phyloP scores from a whole-genome alignment of 768 basidiomycete species.

The Tylopilus vinaceipallidus region DNA sequence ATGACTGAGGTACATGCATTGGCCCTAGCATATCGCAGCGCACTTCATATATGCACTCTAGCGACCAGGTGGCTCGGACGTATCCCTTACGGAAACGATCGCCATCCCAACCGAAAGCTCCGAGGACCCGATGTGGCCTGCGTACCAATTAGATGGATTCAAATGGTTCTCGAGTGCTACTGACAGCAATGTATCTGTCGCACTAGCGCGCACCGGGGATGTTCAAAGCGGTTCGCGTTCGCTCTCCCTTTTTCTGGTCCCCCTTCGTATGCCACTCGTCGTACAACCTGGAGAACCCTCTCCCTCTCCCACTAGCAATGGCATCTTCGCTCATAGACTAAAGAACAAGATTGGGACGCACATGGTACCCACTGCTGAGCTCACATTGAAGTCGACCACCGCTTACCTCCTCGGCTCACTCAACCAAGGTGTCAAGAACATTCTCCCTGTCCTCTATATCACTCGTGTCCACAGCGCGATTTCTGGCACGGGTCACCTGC shows the following conservation, averaged over 20 bases:
- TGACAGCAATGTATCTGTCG: slow-evolving; percentile 69
- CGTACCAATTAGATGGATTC: slow-evolving; percentile 63
- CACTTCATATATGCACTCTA: slow-evolving; percentile 19
- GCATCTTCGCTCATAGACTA: slow-evolving; percentile 66
- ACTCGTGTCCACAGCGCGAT: slow-evolving; percentile 69
- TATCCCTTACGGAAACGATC: slow-evolving; percentile 69
- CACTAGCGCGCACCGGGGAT: slow-evolving; percentile 69
- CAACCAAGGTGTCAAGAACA: slow-evolving; percentile 62
- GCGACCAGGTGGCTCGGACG: slow-evolving; percentile 74
- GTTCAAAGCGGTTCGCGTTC: slow-evolving; percentile 54
- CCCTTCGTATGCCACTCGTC: slow-evolving; percentile 53
- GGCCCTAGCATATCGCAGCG: neutral
- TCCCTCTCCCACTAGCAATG: slow-evolving; percentile 55
- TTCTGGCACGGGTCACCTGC: slow-evolving; percentile 52
- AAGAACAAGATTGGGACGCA: slow-evolving; percentile 81
- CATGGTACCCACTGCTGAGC: slow-evolving; percentile 72
- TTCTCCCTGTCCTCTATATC: slow-evolving; percentile 73
- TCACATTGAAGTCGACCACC: slow-evolving; percentile 55
- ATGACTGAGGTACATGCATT: slow-evolving; percentile 63
- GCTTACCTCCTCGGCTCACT: slow-evolving; percentile 61
- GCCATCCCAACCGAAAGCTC: slow-evolving; percentile 41
- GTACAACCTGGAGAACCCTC: slow-evolving; percentile 38
- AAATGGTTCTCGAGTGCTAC: slow-evolving; percentile 88
- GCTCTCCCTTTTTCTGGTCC: slow-evolving; percentile 74
- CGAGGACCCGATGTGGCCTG: slow-evolving; percentile 41